Evolutionary conservation across 2,329 filamentous ascomycete genomes (phyloP), one percentile per base, ranked within the genome.

Genomic region (Rutstroemia sp.): DNA sequence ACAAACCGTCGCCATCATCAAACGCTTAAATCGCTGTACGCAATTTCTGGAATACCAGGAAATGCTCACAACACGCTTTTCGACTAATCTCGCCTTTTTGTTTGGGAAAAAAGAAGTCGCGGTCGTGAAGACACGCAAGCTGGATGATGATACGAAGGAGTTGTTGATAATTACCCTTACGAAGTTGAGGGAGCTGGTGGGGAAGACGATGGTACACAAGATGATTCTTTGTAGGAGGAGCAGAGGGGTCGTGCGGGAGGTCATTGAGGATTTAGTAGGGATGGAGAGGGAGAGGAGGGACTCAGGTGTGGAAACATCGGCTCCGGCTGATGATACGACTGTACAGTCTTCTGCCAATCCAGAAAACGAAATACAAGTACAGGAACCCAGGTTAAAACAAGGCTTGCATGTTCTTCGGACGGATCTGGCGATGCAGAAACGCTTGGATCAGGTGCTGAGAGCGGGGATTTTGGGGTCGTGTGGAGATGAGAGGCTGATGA

Each of bases 101-200:
- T 54, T 54, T 48, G 51, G 51, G 17, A 54, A 39, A 17, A 54
- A 54, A n/a, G 51, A 54, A 49, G 48, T 54, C 34, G 44, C 51
- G 5, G 48, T 54, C n/a, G 39, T 45, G 42, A 38, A 34, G 51
- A 54, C 44, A n/a, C 47, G 51, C 8, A 54, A 49, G 37, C 12
- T 54, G 14, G 48, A 23, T 27, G 51, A 54, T 34, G 51, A 54
- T 34, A 54, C 51, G 7, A 54, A 54, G 21, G 51, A 54, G 21
- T 30, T 54, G 14, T 38, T 54, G 4, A 54, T 54, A 5, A 54
- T 54, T 5, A 54, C 44, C 16, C 27, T 54, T 5, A 54, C 51
- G n/a, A 54, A 54, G 17, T 49, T 54, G 51, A 54, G 51, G 7
- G 51, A 54, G 21, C 39, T 54, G 44, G 51, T 54, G n/a, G 51